Percentiles rank a stretch among this genome's conserved stretches.
These are phyloP conservation scores for Rhazya stricta DNA, from an alignment of 257 asterid species.

Conservation along the genomic window DNA sequence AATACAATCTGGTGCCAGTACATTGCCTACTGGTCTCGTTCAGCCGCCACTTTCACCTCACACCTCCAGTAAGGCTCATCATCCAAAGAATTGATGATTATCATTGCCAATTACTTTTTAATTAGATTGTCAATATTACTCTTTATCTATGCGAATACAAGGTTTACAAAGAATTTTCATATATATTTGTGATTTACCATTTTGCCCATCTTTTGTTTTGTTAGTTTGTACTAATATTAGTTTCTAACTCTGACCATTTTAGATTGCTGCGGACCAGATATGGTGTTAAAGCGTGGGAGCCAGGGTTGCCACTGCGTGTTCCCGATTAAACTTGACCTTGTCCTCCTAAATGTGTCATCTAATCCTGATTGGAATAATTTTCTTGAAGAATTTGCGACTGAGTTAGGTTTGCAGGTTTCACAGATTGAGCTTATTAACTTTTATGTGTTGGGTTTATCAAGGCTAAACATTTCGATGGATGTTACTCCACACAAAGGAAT, in stretches of 20 bases:
- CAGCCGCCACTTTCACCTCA: slow-evolving; percentile 87
- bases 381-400: slow-evolving; percentile 70
- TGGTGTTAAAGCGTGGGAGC: slow-evolving; percentile 71
- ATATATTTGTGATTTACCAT: not conserved
- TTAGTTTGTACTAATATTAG: slow-evolving; percentile 9
- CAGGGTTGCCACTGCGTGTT: slow-evolving; percentile 76
- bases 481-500: slow-evolving; percentile 68
- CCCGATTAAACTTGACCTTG: slow-evolving; percentile 82
- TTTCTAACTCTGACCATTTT: slow-evolving; percentile 25
- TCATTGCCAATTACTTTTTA: not conserved
- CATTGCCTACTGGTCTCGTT: slow-evolving; percentile 64
- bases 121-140: not conserved
- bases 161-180: not conserved
- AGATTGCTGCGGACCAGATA: slow-evolving; percentile 90
- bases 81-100: not conserved
- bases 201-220: not conserved
- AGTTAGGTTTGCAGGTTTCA: slow-evolving; percentile 57
- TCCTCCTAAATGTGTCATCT: slow-evolving; percentile 76
- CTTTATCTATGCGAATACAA: not conserved
- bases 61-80: slow-evolving; percentile 50
- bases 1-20: slow-evolving; percentile 48
- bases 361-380: slow-evolving; percentile 74
- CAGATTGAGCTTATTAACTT: slow-evolving; percentile 93
- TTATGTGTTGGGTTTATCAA: slow-evolving; percentile 63
- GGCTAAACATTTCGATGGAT: slow-evolving; percentile 94